phyloP scores from a whole-genome alignment of 2,329 filamentous ascomycete genomes.

The Nigrospora oryzae region DNA sequence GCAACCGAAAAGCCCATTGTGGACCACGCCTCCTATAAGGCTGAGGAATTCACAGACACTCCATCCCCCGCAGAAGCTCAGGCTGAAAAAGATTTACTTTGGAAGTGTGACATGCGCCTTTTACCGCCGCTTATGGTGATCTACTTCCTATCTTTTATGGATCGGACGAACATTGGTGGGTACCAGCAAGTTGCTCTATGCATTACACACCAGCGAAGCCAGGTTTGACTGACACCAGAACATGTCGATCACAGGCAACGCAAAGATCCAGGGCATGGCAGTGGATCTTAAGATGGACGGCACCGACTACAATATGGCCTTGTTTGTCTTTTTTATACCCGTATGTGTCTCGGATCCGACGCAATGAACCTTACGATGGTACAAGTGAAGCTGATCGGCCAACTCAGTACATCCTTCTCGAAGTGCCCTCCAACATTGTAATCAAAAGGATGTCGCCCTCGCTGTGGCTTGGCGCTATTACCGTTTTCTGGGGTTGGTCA shows the following conservation, averaged over 20 bases:
- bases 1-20: too few relatives aligned
- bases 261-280: constrained; percentile 24
- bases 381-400: neutral
- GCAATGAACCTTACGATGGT: neutral
- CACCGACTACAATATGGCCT: constrained; percentile 25
- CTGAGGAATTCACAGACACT: too few relatives aligned
- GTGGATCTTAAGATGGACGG: constrained; percentile 19
- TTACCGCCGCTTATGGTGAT: constrained; percentile 7
- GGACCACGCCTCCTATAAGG: too few relatives aligned
- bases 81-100: constrained; percentile 8
- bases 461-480: constrained; percentile 27
- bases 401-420: constrained; percentile 29
- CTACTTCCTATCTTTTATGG: constrained; percentile 11
- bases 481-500: constrained; percentile 31
- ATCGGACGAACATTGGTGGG: constrained; percentile 12
- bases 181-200: neutral
- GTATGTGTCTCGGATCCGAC: neutral
- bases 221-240: neutral
- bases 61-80: too few relatives aligned
- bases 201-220: neutral
- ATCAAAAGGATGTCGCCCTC: constrained; percentile 32
- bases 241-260: constrained; percentile 16
- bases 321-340: constrained; percentile 24
- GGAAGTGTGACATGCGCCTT: constrained; percentile 10
- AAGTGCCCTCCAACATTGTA: constrained; percentile 36